Conservation (phyloP, 768 basidiomycete species). For the Termitomyces sp. region DNA sequence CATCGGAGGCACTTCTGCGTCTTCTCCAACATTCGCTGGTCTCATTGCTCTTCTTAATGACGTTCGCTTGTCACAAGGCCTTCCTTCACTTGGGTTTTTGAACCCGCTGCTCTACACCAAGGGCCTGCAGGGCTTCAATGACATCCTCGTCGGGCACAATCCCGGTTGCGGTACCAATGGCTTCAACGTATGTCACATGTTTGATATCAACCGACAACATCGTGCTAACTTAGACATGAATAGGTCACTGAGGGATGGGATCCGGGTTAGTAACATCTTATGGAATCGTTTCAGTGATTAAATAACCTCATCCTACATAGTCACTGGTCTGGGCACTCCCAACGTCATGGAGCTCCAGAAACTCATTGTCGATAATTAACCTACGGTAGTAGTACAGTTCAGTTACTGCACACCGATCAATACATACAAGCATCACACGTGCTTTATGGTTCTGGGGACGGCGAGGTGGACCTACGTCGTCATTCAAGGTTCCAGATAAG, state of each 20-base stretch:
- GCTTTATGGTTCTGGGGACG: too few species aligned
- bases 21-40: conserved; percentile 56
- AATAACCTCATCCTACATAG: conserved; percentile 6
- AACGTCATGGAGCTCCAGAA: conserved; percentile 44
- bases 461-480: neutral
- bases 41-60: conserved; percentile 63
- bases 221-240: neutral
- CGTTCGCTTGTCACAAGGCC: conserved; percentile 38
- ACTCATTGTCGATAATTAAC: neutral
- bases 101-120: conserved; percentile 57
- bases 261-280: conserved; percentile 34
- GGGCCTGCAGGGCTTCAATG: conserved; percentile 39
- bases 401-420: neutral
- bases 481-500: neutral
- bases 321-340: conserved; percentile 25
- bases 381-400: neutral
- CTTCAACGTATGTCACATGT: conserved; percentile 42
- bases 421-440: neutral
- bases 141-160: conserved; percentile 51
- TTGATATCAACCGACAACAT: neutral
- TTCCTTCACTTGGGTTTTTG: conserved; percentile 53
- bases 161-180: conserved; percentile 54
- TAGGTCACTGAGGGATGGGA: conserved; percentile 54
- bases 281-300: neutral
- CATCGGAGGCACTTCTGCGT: conserved; percentile 58